Percentiles rank a stretch among this genome's conserved stretches.
Evolutionary conservation across 306 rosid genomes (phyloP).

Genomic region (Coriaria nepalensis): DNA sequence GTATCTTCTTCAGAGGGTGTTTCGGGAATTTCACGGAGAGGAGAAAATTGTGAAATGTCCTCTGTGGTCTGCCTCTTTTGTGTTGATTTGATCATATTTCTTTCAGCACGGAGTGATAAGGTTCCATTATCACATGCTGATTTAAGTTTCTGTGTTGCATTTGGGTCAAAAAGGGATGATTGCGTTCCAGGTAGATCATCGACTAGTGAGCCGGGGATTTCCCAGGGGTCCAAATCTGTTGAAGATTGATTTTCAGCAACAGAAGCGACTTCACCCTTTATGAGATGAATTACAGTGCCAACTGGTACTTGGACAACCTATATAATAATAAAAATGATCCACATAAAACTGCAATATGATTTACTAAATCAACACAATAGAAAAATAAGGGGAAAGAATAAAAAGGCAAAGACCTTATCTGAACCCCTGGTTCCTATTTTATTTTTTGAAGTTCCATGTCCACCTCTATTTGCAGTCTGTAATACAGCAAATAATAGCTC

Average conservation of each 20-base stretch:
- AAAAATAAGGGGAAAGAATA: conserved; percentile 3
- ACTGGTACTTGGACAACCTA: conserved; percentile 69
- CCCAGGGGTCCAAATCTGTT: conserved; percentile 70
- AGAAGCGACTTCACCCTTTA: conserved; percentile 53
- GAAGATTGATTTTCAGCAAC: conserved; percentile 24
- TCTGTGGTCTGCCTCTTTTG: conserved; percentile 14
- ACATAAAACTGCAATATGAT: conserved; percentile 6
- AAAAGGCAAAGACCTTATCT: conserved; percentile 47
- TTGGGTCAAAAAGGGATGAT: conserved; percentile 16
- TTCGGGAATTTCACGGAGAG: conserved; percentile 13
- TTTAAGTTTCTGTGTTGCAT: conserved; percentile 14
- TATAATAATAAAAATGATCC: conserved; percentile 9
- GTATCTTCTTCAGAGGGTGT: conserved; percentile 20
- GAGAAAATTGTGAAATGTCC: conserved; percentile 21
- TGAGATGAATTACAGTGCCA: conserved; percentile 80
- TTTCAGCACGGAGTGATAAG: conserved; percentile 13
- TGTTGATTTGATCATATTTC: conserved; percentile 16
- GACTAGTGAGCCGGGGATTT: conserved; percentile 64
- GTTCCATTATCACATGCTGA: conserved; percentile 9
- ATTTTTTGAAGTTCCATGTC: conserved; percentile 67
- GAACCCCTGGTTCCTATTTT: conserved; percentile 74
- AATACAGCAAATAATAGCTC: conserved; percentile 11
- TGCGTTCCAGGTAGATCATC: conserved; percentile 22
- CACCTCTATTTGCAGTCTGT: conserved; percentile 69
- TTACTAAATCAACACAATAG: conserved; percentile 8